These are phyloP conservation scores for Pythium scleroteichum DNA, from an alignment of 352 stramenopile species.

Conservation along the genomic window DNA sequence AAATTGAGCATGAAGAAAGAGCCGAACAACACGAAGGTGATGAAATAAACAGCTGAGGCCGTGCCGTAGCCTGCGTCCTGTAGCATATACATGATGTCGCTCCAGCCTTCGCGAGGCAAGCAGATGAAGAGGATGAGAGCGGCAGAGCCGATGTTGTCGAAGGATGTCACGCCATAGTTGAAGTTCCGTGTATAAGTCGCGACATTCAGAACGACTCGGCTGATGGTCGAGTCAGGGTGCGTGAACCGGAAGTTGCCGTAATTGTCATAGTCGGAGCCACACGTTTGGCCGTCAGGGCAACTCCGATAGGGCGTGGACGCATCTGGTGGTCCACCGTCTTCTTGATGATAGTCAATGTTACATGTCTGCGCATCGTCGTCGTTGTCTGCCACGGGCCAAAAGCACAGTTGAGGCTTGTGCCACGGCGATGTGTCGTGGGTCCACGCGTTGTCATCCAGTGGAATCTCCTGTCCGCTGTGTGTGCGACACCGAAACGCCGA, in stretches of 20 bases:
- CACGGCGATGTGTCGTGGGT: constrained; percentile 54
- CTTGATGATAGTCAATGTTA: constrained; percentile 36
- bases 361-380: constrained; percentile 46
- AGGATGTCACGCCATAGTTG: constrained; percentile 86
- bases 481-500: constrained; percentile 40
- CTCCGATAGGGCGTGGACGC: constrained; percentile 24
- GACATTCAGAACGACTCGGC: constrained; percentile 35
- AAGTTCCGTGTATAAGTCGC: constrained; percentile 69
- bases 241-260: constrained; percentile 70
- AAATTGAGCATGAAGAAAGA: constrained; percentile 93
- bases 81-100: constrained; percentile 37
- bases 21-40: constrained; percentile 86
- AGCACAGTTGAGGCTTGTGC: constrained; percentile 72
- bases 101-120: constrained; percentile 92
- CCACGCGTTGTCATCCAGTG: constrained; percentile 35
- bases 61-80: constrained; percentile 51
- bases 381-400: constrained; percentile 89
- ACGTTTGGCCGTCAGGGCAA: constrained; percentile 41
- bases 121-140: constrained; percentile 85
- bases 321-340: background rate
- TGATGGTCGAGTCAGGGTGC: constrained; percentile 39
- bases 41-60: constrained; percentile 77
- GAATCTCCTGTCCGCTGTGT: constrained; percentile 34
- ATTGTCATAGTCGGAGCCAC: constrained; percentile 63
- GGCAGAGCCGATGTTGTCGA: constrained; percentile 88